A percentile compares a stretch with the other conserved stretches of the same genome.
Conservation (phyloP, 202 grass and related monocot genomes). For the Dendrocalamus latiflorus region DNA sequence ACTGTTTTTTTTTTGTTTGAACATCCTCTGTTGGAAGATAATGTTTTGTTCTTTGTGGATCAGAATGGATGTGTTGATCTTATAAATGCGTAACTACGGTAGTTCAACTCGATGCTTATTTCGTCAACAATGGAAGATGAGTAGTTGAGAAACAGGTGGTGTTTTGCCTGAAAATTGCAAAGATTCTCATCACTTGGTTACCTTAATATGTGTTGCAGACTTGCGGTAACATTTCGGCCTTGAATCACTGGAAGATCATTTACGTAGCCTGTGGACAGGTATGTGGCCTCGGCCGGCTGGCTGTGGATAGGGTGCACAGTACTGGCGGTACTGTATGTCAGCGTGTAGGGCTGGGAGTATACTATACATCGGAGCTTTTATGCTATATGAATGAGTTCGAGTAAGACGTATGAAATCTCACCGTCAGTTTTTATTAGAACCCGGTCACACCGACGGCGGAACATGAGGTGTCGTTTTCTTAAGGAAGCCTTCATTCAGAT, state of each 20-base stretch:
- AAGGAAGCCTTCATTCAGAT: no score
- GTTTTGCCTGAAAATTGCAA: neutral
- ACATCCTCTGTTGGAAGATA: neutral
- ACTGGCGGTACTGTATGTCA: neutral
- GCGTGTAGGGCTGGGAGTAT: neutral
- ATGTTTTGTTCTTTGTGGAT: neutral
- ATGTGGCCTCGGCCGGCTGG: no score
- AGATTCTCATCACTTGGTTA: no score
- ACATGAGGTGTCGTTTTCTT: no score
- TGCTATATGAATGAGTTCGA: no score
- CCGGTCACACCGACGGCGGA: no score
- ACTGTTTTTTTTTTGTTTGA: neutral
- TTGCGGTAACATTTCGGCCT: neutral
- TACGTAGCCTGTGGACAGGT: neutral
- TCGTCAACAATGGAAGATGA: neutral
- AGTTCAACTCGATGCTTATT: neutral
- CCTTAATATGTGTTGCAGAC: neutral
- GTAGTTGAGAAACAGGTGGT: neutral
- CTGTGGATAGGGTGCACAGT: neutral
- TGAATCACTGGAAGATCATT: neutral
- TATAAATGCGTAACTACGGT: neutral
- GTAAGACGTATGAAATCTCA: no score
- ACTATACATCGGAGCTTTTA: no score
- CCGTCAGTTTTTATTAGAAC: no score
- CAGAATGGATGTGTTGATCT: neutral